Evolutionary conservation across 129 eudicot species (phyloP), one percentile per base, ranked within the genome.

Genomic region (Calendula officinalis): DNA sequence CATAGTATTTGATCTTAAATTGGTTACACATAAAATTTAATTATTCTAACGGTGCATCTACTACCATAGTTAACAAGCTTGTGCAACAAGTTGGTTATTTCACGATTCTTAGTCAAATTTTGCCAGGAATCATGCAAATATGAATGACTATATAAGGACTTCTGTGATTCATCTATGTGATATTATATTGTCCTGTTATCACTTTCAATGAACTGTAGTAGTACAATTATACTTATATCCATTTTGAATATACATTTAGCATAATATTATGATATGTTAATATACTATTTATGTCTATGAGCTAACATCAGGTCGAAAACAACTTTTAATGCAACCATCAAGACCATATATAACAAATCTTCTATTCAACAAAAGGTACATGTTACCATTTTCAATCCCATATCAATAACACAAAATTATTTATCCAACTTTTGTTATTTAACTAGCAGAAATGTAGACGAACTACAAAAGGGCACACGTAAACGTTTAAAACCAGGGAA

Each of bases 401-500:
- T 51, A 51, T 5, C 5, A 35, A 36, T 35, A 36, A 35, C 5
- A 10, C 34, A 10, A 42, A 36, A 4, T 15, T 2, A 14, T 11
- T 44, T 13, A 3, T 45, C 56, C 13, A 48, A n/a, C 30, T 51
- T 2, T 11, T 10, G 17, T 7, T 56, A 59, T 42, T 8, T 30
- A 32, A 16, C 32, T 46, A 61, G 36, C 85, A 84, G 89, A 70
- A 67, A 67, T 50, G 58, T 36, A 45, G 87, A 83, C 36, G 82
- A 77, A 56, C 27, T 73, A 41, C 61, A 69, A 38, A 71, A 77
- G 40, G 66, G 62, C 56, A 76, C 56, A 59, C 82, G 78, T 4
- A 76, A 78, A 74, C 86, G 81, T 65, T 70, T 91, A 70, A 78
- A 38, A 59, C 96, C 92, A 3, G 98, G 98, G 42, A 80, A 74